Conservation (phyloP, 768 basidiomycete species). For the Pholiota molesta region DNA sequence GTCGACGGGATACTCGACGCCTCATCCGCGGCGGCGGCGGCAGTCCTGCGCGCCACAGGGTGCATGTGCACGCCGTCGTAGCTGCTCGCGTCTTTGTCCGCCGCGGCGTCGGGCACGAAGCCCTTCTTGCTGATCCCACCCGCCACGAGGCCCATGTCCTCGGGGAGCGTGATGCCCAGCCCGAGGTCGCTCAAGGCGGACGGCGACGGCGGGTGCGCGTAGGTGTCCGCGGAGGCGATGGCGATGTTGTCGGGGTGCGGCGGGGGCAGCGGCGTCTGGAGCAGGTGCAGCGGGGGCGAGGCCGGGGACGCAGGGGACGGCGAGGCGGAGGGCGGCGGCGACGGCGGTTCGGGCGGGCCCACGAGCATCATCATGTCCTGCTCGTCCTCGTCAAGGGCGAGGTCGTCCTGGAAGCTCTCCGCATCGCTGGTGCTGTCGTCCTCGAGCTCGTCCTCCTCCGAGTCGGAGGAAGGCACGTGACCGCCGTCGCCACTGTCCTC, state of each 20-base stretch:
- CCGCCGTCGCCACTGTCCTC: conserved; percentile 17
- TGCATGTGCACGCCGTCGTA: conserved; percentile 56
- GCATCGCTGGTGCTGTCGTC: conserved; percentile 5
- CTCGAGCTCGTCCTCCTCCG: conserved; percentile 21
- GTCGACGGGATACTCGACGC: conserved; percentile 1
- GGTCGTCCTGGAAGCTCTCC: conserved; percentile 11
- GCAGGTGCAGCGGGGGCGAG: conserved; percentile 1
- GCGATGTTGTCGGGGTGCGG: conserved; percentile 6
- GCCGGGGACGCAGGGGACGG: conserved; percentile 3
- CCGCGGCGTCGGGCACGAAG: background rate
- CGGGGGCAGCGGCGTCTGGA: conserved; percentile 4
- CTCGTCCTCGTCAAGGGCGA: conserved; percentile 9
- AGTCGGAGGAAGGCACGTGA: conserved; percentile 6
- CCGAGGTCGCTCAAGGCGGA: conserved; percentile 5
- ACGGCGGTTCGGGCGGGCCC: background rate
- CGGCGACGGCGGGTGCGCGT: conserved; percentile 4
- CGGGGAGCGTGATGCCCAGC: conserved; percentile 3
- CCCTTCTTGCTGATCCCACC: conserved; percentile 7
- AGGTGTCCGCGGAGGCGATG: conserved; percentile 2
- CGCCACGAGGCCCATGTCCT: background rate
- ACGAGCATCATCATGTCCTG: conserved; percentile 8
- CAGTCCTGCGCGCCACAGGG: conserved; percentile 42
- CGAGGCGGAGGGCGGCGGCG: background rate
- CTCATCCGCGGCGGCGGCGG: background rate
- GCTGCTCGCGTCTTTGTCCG: conserved; percentile 22